Evolutionary conservation across 768 basidiomycete species (phyloP).

Genomic region (Russula sp.): DNA sequence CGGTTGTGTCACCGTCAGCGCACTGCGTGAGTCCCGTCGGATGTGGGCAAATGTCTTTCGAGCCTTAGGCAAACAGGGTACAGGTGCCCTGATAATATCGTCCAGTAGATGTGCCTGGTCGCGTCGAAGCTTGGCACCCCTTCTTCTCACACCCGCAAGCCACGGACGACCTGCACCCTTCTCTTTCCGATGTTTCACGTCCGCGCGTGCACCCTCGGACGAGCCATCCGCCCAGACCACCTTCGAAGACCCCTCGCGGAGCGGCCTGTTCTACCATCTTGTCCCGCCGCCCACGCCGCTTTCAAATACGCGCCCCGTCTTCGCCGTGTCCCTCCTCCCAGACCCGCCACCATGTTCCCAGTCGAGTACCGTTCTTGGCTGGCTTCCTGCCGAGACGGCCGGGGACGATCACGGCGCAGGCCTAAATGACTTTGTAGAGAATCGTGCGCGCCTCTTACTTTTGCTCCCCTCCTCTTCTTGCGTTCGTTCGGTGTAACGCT

Average conservation of each 20-base stretch:
- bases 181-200: neutral
- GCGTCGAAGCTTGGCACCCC: neutral
- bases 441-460: slow-evolving; percentile 40
- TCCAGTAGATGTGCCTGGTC: neutral
- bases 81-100: slow-evolving; percentile 11
- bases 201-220: neutral
- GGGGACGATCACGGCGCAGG: slow-evolving; percentile 38
- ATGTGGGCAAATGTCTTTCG: slow-evolving; percentile 9
- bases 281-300: slow-evolving; percentile 14
- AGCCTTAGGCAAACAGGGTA: slow-evolving; percentile 22
- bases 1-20: neutral
- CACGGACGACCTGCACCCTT: neutral
- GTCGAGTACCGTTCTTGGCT: slow-evolving; percentile 19
- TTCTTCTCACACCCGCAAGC: neutral
- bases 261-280: slow-evolving; percentile 20
- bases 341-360: slow-evolving; percentile 11
- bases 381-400: slow-evolving; percentile 20
- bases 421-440: slow-evolving; percentile 65
- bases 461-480: neutral
- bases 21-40: neutral
- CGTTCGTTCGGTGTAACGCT: too few relatives aligned
- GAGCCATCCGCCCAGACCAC: neutral
- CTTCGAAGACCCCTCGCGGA: slow-evolving; percentile 19
- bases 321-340: slow-evolving; percentile 18
- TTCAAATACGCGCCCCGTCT: slow-evolving; percentile 12